Base-by-base conservation (phyloP, 208 protist genomes). In the Wallacemonas sp. region DNA sequence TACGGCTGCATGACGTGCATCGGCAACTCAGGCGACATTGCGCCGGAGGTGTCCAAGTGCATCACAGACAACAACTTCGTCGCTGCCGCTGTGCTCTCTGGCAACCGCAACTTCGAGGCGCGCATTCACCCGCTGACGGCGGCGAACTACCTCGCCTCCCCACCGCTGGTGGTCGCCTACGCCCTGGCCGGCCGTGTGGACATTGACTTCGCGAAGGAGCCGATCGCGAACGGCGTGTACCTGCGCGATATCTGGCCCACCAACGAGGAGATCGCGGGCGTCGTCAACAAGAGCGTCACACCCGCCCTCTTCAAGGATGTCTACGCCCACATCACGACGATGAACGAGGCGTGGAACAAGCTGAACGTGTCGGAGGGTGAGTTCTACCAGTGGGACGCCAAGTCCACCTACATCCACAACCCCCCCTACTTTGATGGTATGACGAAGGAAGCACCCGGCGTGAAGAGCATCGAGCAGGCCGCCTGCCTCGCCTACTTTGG, bases 1-100 rank as follows among this genome's bases (percentile, higher is more conserved):
- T 98, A 98, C 76, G 97, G 97, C 65, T 99, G 97, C 82, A 98
- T 97, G 87, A 98, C 97, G n/a, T 99, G 97, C 79, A 98, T 98
- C 65, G 97, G 97, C 61, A 98, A 98, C 84, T 91, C 83, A 27
- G 96, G 95, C 62, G 94, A 98, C 15, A 86, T 99, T 63, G 73
- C 82, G 36, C 81, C 86, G 27, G 86, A 85, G 55, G 87, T 96
- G 46, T 86, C 82, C 37, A 86, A 98, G 69, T 96, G 94, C 63
- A 98, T 98, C 60, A 89, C 63, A 19, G 79, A 97, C 46, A 94
- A 92, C 67, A 97, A 98, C 68, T 84, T 98, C 46, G 94, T 98
- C 44, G 91, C 78, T 33, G 79, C 91, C 3, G 93, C 95, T 33
- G 96, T 99, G 26, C 78, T 98, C 29, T 98, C 93, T 29, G 97